These are phyloP conservation scores for Turnera subulata DNA, from an alignment of 345 rosid species.

Conservation along the genomic window DNA sequence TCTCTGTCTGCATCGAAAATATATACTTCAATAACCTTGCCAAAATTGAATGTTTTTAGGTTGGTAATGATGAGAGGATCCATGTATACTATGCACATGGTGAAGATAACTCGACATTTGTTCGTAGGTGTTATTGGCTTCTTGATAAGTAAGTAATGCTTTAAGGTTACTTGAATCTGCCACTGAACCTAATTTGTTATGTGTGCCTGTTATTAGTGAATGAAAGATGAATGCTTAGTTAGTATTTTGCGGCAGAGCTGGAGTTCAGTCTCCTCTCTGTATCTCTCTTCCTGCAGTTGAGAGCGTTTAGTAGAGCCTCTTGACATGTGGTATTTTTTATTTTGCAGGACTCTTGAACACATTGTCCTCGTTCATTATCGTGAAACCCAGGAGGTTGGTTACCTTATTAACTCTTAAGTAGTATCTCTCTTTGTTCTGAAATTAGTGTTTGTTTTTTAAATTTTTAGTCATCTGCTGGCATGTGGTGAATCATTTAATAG, in stretches of 20 bases:
- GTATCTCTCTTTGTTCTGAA: constrained; percentile 3
- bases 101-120: constrained; percentile 80
- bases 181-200: neutral
- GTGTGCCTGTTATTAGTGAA: constrained; percentile 2
- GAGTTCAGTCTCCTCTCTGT: neutral
- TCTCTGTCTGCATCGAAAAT: too few species aligned
- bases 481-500: too few species aligned
- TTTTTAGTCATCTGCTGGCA: neutral
- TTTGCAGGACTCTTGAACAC: constrained; percentile 73
- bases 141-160: constrained; percentile 77
- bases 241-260: neutral
- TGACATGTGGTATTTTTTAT: constrained; percentile 13
- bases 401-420: constrained; percentile 9
- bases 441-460: neutral
- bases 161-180: neutral
- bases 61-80: constrained; percentile 91
- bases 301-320: neutral
- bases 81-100: constrained; percentile 99
- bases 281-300: constrained; percentile 2
- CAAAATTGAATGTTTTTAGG: constrained; percentile 36
- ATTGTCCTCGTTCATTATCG: constrained; percentile 99
- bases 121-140: constrained; percentile 98
- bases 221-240: neutral
- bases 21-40: too few species aligned
- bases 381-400: constrained; percentile 89